phyloP scores from a whole-genome alignment of 1,284 basidiomycete genomes.

The Peniophora sp. region DNA sequence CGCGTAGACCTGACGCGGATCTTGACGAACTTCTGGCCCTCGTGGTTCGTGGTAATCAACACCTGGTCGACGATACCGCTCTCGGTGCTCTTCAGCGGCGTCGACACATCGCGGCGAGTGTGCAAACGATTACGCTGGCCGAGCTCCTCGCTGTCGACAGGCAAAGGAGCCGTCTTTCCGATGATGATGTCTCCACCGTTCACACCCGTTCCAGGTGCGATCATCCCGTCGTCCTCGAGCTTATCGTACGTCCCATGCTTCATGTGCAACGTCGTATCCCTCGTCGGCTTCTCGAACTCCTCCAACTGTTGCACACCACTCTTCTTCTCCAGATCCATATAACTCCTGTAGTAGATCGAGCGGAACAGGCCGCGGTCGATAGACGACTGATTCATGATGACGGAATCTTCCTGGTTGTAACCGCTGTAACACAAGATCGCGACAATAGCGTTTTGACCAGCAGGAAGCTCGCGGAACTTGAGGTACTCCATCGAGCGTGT shows the following conservation, averaged over 20 bases:
- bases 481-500: constrained; percentile 99
- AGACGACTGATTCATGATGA: constrained; percentile 99
- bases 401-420: constrained; percentile 99
- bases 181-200: constrained; percentile 98
- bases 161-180: constrained; percentile 96
- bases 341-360: constrained; percentile 97
- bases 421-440: constrained; percentile 98
- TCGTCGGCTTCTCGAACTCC: constrained; percentile 95
- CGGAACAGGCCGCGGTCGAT: constrained; percentile 98
- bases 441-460: constrained; percentile 97
- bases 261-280: constrained; percentile 91
- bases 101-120: constrained; percentile 90
- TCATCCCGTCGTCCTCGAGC: constrained; percentile 91
- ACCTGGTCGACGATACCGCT: constrained; percentile 98
- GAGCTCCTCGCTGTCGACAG: constrained; percentile 93
- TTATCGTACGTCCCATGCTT: constrained; percentile 99
- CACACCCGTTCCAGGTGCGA: constrained; percentile 93
- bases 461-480: constrained; percentile 94
- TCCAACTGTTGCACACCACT: constrained; percentile 88
- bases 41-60: constrained; percentile 90
- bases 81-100: constrained; percentile 96
- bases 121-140: constrained; percentile 91
- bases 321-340: constrained; percentile 98
- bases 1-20: constrained; percentile 93
- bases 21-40: constrained; percentile 98